phyloP scores from a whole-genome alignment of 768 basidiomycete species.

The Tulasnella sp. region DNA sequence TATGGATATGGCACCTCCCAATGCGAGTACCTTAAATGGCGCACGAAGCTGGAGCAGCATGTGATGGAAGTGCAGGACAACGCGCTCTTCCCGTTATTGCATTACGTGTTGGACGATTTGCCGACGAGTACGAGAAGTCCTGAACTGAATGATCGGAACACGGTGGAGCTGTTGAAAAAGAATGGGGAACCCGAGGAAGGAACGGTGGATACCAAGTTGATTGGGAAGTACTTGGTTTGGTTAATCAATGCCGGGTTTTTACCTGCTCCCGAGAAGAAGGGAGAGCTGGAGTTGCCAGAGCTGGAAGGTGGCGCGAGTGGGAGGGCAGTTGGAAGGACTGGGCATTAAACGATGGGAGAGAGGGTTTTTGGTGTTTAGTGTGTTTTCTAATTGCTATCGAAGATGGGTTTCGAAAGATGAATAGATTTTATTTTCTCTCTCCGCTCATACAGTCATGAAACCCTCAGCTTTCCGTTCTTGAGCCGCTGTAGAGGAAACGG shows the following conservation, averaged over 20 bases:
- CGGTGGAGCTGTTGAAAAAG: conserved; percentile 54
- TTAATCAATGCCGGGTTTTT: conserved; percentile 81
- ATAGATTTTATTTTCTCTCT: not conserved
- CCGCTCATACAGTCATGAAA: not conserved
- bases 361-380: not conserved
- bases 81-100: conserved; percentile 92
- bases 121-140: conserved; percentile 95
- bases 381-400: conserved; percentile 23
- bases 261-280: conserved; percentile 44
- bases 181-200: conserved; percentile 37
- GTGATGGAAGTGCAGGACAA: conserved; percentile 94
- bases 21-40: conserved; percentile 90
- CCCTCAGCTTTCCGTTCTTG: conserved; percentile 25
- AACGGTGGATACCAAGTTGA: conserved; percentile 69
- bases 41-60: conserved; percentile 87
- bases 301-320: conserved; percentile 42
- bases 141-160: conserved; percentile 82
- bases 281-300: conserved; percentile 38
- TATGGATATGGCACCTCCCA: conserved; percentile 78
- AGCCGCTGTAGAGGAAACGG: not conserved
- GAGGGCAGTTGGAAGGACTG: conserved; percentile 68
- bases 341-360: conserved; percentile 31
- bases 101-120: conserved; percentile 95
- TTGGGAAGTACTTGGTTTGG: conserved; percentile 92
- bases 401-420: conserved; percentile 42